Percentiles rank a stretch among this genome's conserved stretches.
Evolutionary conservation across 2,329 filamentous ascomycete species (phyloP).

Genomic region (Colletotrichum cereale): DNA sequence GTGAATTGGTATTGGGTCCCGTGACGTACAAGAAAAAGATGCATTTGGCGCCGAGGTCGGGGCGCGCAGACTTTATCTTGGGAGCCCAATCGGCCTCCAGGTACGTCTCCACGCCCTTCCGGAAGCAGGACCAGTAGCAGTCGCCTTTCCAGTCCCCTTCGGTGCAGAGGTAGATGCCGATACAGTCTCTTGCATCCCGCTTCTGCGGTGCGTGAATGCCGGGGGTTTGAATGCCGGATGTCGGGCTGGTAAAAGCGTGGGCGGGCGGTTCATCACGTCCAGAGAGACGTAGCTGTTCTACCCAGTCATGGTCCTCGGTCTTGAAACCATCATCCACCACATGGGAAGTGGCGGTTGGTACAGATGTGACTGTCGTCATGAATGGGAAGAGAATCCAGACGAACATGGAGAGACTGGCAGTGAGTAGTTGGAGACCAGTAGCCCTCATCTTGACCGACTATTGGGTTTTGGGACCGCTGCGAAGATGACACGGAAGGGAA

Average conservation of each 20-base stretch:
- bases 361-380: too few species aligned
- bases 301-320: background rate
- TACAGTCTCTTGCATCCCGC: background rate
- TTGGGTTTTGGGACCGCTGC: too few species aligned
- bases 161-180: background rate
- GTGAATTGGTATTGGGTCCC: background rate
- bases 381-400: fast-evolving
- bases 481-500: background rate
- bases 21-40: conserved; percentile 12
- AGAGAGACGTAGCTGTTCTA: background rate
- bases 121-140: conserved; percentile 10
- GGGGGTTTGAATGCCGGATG: background rate
- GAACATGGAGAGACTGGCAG: background rate
- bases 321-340: too few species aligned
- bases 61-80: conserved; percentile 1
- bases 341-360: background rate
- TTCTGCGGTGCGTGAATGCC: background rate
- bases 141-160: background rate
- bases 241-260: background rate
- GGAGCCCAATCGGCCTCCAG: background rate
- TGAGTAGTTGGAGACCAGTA: background rate
- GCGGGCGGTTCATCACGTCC: background rate
- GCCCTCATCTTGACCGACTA: background rate
- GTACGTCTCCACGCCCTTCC: background rate
- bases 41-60: background rate